Evolutionary conservation across 306 rosid genomes (phyloP), one percentile per base, ranked within the genome.

Genomic region (Carpinus viminea): DNA sequence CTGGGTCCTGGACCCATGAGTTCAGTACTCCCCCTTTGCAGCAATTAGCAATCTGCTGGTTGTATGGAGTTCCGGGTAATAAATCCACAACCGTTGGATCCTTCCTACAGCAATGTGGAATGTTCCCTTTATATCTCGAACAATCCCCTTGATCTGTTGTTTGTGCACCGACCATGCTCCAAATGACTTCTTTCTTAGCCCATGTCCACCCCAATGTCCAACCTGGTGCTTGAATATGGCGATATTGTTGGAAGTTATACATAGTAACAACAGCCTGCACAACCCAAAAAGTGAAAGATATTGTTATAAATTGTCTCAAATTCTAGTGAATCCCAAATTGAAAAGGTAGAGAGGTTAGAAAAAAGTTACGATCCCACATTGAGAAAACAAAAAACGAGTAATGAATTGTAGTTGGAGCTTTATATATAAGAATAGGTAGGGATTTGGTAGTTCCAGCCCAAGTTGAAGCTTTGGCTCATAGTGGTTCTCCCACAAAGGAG

Each of bases 81-180:
- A 93, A 82, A 86, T 93, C 99, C 80, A 95, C 99, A 12, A 95
- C 94, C 0, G 89, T 80, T n/a, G 98, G 98, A 66, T 85, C 89
- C 84, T 90, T 95, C 87, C 75, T 87, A 77, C 99, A 95, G 70
- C 99, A 93, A 88, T 95, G 99, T 34, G 99, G 99, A 56, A 50
- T 34, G 9, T 80, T 90, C 62, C 93, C 97, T 74, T 90, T 90
- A 87, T 78, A 95, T 76, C 74, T 91, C 7, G 99, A 95, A 82
- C 99, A 95, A 65, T 95, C 97, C 15, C 99, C 99, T 88, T 95
- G 99, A 75, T 93, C 96, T 3, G 97, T 95, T 74, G 99, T 85
- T 80, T 95, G 99, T 60, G 71, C 74, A 78, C 99, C 99, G 93
- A 88, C 77, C 98, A 90, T 95, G 83, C 73, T 90, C 99, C 98